phyloP scores from a whole-genome alignment of 495 filamentous ascomycete genomes.

The Xylaria sp. region DNA sequence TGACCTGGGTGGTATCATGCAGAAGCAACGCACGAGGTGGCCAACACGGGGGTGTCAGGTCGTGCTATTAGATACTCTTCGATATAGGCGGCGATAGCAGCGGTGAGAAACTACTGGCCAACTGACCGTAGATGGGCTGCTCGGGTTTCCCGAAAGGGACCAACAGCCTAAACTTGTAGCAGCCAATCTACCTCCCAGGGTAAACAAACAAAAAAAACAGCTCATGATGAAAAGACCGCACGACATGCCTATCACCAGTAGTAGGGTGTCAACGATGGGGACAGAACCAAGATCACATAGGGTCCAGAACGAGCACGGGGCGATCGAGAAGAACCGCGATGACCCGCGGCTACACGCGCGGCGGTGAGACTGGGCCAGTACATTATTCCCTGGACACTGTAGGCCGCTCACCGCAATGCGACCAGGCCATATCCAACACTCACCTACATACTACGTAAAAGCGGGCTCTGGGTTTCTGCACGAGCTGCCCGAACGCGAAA shows the following conservation, averaged over 20 bases:
- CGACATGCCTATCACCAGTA: background rate
- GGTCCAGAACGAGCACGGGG: conserved; percentile 19
- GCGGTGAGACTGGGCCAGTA: conserved; percentile 18
- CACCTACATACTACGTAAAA: no score
- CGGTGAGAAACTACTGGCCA: background rate
- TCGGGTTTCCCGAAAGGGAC: conserved; percentile 18
- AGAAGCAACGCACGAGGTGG: conserved; percentile 1
- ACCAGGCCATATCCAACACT: background rate
- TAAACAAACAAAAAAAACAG: background rate
- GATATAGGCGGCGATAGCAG: background rate
- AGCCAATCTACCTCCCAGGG: background rate
- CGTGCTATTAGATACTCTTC: background rate
- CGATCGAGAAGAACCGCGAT: conserved; percentile 15
- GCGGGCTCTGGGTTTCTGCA: background rate
- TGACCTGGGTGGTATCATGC: background rate
- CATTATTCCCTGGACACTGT: background rate
- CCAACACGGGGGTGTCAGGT: background rate
- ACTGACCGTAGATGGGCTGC: background rate
- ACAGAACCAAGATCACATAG: conserved; percentile 16
- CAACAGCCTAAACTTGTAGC: background rate
- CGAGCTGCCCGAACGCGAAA: background rate
- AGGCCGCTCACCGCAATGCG: conserved; percentile 23
- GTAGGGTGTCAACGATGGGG: conserved; percentile 6
- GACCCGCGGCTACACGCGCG: conserved; percentile 20
- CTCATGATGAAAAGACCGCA: background rate